Evolutionary conservation across 495 filamentous ascomycete genomes (phyloP).

Genomic region (Tuber magnatum): DNA sequence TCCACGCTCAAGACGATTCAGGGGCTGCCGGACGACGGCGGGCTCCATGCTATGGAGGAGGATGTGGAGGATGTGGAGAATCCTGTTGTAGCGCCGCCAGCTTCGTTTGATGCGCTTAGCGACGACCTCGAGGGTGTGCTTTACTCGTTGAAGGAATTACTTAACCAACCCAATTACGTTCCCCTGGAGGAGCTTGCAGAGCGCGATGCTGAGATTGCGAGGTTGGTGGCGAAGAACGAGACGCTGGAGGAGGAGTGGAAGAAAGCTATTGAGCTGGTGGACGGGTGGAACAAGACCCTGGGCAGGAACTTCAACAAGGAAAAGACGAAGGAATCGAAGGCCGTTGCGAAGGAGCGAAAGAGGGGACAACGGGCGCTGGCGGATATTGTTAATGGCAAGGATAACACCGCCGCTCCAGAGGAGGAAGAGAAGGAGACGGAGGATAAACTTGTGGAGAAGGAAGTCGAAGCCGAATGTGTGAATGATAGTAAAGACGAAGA

Average conservation of each 20-base stretch:
- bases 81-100: conserved; percentile 45
- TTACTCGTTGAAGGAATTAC: conserved; percentile 67
- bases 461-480: conserved; percentile 6
- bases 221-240: conserved; percentile 76
- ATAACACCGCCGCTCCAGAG: neutral
- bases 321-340: conserved; percentile 11
- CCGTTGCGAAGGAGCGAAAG: conserved; percentile 11
- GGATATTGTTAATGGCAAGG: conserved; percentile 7
- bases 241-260: conserved; percentile 86
- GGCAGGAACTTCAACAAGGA: conserved; percentile 49
- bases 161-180: conserved; percentile 94
- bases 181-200: conserved; percentile 89
- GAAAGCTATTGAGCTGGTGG: conserved; percentile 83
- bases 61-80: conserved; percentile 42
- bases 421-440: conserved; percentile 10
- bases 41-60: conserved; percentile 44
- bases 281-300: conserved; percentile 83
- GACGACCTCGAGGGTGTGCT: conserved; percentile 65
- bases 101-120: conserved; percentile 66
- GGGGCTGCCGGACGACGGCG: conserved; percentile 55
- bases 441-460: neutral
- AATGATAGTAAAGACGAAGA: conserved; percentile 13
- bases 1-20: conserved; percentile 69
- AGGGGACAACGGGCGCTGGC: conserved; percentile 11
- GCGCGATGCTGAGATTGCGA: conserved; percentile 78